Conservation (phyloP, 441 rosid species). For the Euphorbia schlechtendalii region DNA sequence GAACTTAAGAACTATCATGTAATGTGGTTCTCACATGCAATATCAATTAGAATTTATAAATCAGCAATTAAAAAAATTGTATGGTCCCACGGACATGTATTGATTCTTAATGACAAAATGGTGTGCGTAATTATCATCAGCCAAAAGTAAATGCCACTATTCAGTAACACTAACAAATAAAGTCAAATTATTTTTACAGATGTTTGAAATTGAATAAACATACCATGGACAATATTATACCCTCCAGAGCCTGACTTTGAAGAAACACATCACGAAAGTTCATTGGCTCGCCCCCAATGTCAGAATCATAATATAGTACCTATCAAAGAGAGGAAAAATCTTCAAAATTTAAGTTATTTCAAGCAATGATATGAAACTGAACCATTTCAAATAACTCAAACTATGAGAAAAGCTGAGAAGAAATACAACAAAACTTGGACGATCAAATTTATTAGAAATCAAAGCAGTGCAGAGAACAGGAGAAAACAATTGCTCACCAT, state of each 20-base stretch:
- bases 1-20: not conserved
- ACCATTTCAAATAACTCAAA: not conserved
- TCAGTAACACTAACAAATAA: not conserved
- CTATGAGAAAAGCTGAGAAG: not conserved
- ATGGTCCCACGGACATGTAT: not conserved
- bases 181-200: conserved; percentile 9
- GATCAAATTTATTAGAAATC: not conserved
- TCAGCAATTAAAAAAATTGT: not conserved
- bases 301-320: conserved; percentile 88
- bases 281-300: conserved; percentile 75
- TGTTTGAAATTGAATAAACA: conserved; percentile 18
- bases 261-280: conserved; percentile 89
- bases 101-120: not conserved
- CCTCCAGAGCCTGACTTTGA: conserved; percentile 96
- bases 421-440: not conserved
- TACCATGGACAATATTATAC: conserved; percentile 85
- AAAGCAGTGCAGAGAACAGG: not conserved
- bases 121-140: not conserved
- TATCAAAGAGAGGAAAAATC: conserved; percentile 21
- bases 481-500: conserved; percentile 34
- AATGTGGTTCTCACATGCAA: not conserved
- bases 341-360: not conserved
- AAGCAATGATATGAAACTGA: conserved; percentile 5
- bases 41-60: not conserved
- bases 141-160: not conserved